phyloP scores from a whole-genome alignment of 345 rosid genomes.

The Pistacia integerrima region DNA sequence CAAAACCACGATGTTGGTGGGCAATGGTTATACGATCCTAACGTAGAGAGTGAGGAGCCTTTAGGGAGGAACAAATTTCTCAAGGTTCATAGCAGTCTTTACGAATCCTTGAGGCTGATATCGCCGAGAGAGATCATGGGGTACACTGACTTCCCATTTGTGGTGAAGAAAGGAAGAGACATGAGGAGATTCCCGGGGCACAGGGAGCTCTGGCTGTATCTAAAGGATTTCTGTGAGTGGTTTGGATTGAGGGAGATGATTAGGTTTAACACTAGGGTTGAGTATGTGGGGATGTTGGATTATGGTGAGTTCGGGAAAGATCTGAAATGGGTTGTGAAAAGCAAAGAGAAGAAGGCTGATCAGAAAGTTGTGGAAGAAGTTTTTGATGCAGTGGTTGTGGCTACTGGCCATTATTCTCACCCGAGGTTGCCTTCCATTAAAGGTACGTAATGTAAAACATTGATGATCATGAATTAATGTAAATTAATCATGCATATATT shows the following conservation, averaged over 20 bases:
- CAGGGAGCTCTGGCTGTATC: slow-evolving; percentile 73
- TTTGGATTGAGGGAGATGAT: slow-evolving; percentile 75
- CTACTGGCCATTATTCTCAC: slow-evolving; percentile 85
- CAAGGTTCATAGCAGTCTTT: slow-evolving; percentile 83
- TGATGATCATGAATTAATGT: too few relatives aligned
- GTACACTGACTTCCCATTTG: slow-evolving; percentile 79
- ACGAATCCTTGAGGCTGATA: slow-evolving; percentile 63
- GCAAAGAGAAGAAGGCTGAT: slow-evolving; percentile 36
- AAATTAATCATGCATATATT: too few relatives aligned
- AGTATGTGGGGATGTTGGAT: slow-evolving; percentile 68
- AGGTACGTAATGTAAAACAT: slow-evolving; percentile 41
- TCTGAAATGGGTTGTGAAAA: slow-evolving; percentile 74
- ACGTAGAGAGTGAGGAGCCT: slow-evolving; percentile 57
- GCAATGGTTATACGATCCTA: slow-evolving; percentile 78
- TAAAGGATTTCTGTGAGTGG: slow-evolving; percentile 66
- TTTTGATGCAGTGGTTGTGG: slow-evolving; percentile 90
- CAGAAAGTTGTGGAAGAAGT: slow-evolving; percentile 60
- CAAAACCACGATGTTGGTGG: slow-evolving; percentile 92
- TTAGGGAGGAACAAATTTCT: slow-evolving; percentile 48
- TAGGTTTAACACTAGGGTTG: slow-evolving; percentile 80
- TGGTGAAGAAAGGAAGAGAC: slow-evolving; percentile 74
- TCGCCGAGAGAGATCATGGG: slow-evolving; percentile 97
- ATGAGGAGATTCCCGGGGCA: slow-evolving; percentile 88
- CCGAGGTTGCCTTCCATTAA: slow-evolving; percentile 78
- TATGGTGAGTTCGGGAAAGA: slow-evolving; percentile 43